A percentile compares a stretch with the other conserved stretches of the same genome.
Evolutionary conservation across 176 grass and related monocot species (phyloP).

Genomic region (Cenchrus fungigraminus): DNA sequence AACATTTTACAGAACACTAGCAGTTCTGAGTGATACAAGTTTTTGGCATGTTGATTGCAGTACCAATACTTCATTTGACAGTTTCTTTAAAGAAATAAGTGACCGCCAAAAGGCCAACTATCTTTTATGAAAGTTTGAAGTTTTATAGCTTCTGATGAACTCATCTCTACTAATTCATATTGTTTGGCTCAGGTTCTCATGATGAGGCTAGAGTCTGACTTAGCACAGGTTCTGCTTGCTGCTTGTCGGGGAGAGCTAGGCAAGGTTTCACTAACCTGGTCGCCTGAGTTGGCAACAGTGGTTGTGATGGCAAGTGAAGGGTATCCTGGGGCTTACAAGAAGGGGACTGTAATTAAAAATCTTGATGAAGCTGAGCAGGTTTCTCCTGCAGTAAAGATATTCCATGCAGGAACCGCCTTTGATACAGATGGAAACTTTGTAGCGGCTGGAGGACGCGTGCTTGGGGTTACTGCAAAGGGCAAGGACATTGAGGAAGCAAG

Average conservation of each 20-base stretch:
- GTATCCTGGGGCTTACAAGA: slow-evolving; percentile 83
- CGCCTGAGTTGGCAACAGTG: slow-evolving; percentile 58
- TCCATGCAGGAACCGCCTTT: slow-evolving; percentile 70
- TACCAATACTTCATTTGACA: not conserved
- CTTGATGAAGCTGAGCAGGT: slow-evolving; percentile 65
- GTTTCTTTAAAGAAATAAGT: not conserved
- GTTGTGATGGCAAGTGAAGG: slow-evolving; percentile 82
- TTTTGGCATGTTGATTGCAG: not conserved
- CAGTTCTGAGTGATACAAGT: not conserved
- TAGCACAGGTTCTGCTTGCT: slow-evolving; percentile 77
- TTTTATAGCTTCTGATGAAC: not conserved
- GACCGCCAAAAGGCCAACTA: not conserved
- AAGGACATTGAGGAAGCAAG: slow-evolving; percentile 74
- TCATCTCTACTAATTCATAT: slow-evolving; percentile 4
- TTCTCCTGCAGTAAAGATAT: slow-evolving; percentile 73
- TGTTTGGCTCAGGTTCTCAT: slow-evolving; percentile 65
- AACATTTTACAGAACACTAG: not conserved
- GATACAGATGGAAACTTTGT: slow-evolving; percentile 68
- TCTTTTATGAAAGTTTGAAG: not conserved
- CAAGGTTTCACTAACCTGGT: slow-evolving; percentile 67
- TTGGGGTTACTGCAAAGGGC: slow-evolving; percentile 73
- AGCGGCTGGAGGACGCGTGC: slow-evolving; percentile 60
- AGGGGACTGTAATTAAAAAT: slow-evolving; percentile 67
- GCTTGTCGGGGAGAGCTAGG: slow-evolving; percentile 64
- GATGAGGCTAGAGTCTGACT: slow-evolving; percentile 79